Conservation (phyloP, 768 basidiomycete species). For the Baorangia bicolor region DNA sequence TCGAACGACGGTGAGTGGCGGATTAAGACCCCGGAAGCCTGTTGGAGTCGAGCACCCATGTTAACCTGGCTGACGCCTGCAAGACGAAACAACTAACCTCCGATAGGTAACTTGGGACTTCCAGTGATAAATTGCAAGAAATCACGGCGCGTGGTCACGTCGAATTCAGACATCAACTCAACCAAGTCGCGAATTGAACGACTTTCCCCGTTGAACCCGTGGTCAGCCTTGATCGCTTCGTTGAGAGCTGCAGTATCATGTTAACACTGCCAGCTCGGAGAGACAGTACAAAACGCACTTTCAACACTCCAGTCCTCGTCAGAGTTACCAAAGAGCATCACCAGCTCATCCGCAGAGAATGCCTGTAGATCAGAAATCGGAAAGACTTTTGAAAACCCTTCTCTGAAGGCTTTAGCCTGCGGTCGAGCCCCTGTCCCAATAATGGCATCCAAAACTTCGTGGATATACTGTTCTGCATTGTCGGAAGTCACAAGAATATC, state of each 20-base stretch:
- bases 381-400: constrained; percentile 96
- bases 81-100: constrained; percentile 54
- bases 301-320: constrained; percentile 97
- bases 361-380: constrained; percentile 86
- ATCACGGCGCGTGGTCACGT: constrained; percentile 69
- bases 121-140: constrained; percentile 98
- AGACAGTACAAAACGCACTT: constrained; percentile 52
- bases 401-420: constrained; percentile 89
- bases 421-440: constrained; percentile 74
- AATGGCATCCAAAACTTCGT: constrained; percentile 84
- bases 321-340: constrained; percentile 91
- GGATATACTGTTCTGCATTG: constrained; percentile 88
- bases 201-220: constrained; percentile 96
- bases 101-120: constrained; percentile 94
- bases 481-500: constrained; percentile 79
- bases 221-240: constrained; percentile 94
- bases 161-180: constrained; percentile 83
- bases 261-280: background rate
- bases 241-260: constrained; percentile 59
- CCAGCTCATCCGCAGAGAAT: constrained; percentile 93
- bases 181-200: constrained; percentile 85
- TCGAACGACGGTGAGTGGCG: constrained; percentile 92
- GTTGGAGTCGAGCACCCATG: background rate
- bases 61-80: background rate
- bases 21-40: constrained; percentile 95